These are phyloP conservation scores for Phytophthora citrophthora DNA, from an alignment of 352 stramenopile species.

Conservation along the genomic window DNA sequence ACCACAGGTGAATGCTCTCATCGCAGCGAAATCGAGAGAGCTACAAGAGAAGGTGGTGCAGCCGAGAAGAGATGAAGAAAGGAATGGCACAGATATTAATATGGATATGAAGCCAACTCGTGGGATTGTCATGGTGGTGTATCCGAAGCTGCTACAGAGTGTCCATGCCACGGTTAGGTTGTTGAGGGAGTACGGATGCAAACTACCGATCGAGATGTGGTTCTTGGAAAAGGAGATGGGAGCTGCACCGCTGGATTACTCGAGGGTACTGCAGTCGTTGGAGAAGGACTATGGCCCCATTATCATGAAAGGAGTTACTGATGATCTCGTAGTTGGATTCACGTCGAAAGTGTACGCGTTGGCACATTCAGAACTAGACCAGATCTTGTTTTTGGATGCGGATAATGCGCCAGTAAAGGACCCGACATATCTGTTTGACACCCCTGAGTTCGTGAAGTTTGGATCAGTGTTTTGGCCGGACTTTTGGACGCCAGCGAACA, in stretches of 20 bases:
- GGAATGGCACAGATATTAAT: background rate
- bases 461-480: constrained; percentile 84
- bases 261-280: constrained; percentile 32
- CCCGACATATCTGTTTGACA: constrained; percentile 81
- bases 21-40: constrained; percentile 24
- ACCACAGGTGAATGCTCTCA: constrained; percentile 24
- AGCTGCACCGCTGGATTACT: constrained; percentile 17
- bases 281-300: constrained; percentile 32
- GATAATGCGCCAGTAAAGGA: constrained; percentile 80
- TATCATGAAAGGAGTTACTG: constrained; percentile 28
- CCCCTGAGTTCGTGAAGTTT: constrained; percentile 52
- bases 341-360: constrained; percentile 64
- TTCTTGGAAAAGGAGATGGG: constrained; percentile 47
- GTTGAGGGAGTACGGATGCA: constrained; percentile 41
- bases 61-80: background rate
- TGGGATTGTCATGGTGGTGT: constrained; percentile 59
- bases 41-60: background rate
- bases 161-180: constrained; percentile 43
- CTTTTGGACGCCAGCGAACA: constrained; percentile 75
- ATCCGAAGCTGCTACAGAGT: constrained; percentile 52
- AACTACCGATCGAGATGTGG: constrained; percentile 60
- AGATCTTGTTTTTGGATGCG: constrained; percentile 77
- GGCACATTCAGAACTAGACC: constrained; percentile 42
- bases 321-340: constrained; percentile 47
- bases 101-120: background rate